Conservation (phyloP, 305 asterid species). For the Solanum aculeatissimum region DNA sequence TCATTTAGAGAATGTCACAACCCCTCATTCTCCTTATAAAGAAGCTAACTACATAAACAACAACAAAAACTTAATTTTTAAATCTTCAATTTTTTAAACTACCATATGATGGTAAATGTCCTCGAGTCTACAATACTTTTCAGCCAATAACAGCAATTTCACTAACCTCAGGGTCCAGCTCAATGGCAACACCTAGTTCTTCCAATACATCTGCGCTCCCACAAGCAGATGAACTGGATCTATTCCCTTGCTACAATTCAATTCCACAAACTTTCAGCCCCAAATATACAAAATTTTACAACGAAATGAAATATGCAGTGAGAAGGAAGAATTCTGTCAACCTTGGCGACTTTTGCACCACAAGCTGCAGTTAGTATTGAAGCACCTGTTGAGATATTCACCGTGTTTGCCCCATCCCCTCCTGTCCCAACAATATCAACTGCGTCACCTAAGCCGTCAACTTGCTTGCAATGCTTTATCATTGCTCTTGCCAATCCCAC, state of each 20-base stretch:
- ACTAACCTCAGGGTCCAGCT: slow-evolving; percentile 59
- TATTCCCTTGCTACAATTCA: slow-evolving; percentile 68
- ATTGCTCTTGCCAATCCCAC: slow-evolving; percentile 79
- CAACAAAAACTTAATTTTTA: not conserved
- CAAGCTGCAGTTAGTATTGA: slow-evolving; percentile 91
- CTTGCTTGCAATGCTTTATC: slow-evolving; percentile 49
- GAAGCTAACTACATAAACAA: not conserved
- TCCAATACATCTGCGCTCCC: slow-evolving; percentile 88
- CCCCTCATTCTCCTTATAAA: not conserved
- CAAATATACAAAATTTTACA: not conserved
- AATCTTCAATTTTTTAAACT: not conserved
- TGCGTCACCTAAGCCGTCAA: slow-evolving; percentile 46
- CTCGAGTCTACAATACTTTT: not conserved
- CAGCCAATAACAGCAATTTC: not conserved
- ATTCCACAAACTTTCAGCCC: not conserved
- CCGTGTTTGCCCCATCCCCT: slow-evolving; percentile 82
- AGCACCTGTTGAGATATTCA: slow-evolving; percentile 79
- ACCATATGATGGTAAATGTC: not conserved
- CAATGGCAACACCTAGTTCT: slow-evolving; percentile 61
- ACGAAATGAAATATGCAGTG: not conserved
- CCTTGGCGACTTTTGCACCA: slow-evolving; percentile 87
- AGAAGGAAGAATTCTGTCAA: not conserved
- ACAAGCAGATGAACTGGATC: slow-evolving; percentile 93
- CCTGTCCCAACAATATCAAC: slow-evolving; percentile 91
- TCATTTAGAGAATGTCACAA: not conserved